Base-by-base conservation (phyloP, 1,284 basidiomycete genomes). In the Apiotrichum siamense region DNA sequence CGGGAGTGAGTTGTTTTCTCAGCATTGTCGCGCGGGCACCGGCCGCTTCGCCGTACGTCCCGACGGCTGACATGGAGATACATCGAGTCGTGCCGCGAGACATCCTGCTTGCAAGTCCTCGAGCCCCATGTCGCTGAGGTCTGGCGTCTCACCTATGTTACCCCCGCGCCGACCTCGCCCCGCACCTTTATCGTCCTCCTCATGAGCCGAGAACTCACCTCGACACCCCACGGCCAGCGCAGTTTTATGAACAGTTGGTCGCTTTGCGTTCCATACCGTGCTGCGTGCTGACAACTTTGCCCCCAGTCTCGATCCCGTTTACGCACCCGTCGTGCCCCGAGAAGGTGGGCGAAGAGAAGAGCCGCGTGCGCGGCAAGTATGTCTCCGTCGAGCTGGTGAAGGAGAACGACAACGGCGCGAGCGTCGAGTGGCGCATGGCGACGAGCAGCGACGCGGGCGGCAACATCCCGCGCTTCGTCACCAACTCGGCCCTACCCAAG, bases 381-480 rank as follows among this genome's bases (percentile, higher is more conserved):
- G 67, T 71, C 13, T 65, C 63, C 3, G 72, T 73, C 17, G 72
- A 74, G 51, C 54, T 60, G 18, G 70, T 74, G 2, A 38, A 43
- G 15, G 72, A 74, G 57, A 35, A 48, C 24, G 53, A 63, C 6
- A 52, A 42, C 18, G 70, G 69, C 2, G 46, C 27, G 3, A 36
- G 53, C 20, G 69, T 71, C 12, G 67, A 72, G 47, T 74, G 72
- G 72, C 58, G 63, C 32, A 74, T 73, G 72, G 66, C 67, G 4
- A 73, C 70, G 46, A 65, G 63, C 44, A 62, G 58, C 47, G 69
- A 70, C 56, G 72, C 72, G 4, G 72, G 72, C 29, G 72, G 72
- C 13, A 69, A 63, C 46, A 72, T 74, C 23, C 72, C 70, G 0
- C 66, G 66, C 23, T 71, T 69, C 53, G 50, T 74, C 12, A 72